A percentile compares a stretch with the other conserved stretches of the same genome.
phyloP scores from a whole-genome alignment of 2,329 filamentous ascomycete genomes.

The Fusarium sp. region DNA sequence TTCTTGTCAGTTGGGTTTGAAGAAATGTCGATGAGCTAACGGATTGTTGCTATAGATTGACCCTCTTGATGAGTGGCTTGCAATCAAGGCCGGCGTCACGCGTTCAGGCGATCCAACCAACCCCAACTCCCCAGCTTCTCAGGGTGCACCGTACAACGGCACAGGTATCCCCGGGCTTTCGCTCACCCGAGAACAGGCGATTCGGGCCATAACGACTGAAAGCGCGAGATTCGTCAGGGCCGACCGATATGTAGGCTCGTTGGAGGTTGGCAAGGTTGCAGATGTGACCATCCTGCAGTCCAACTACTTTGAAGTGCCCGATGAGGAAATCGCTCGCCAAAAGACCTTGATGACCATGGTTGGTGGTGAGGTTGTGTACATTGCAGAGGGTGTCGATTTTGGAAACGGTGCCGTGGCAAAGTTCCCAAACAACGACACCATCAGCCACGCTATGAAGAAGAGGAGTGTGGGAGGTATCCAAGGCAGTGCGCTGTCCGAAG shows the following conservation, averaged over 20 bases:
- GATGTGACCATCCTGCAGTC: not conserved
- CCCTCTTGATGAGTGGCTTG: not conserved
- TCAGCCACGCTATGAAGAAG: not conserved
- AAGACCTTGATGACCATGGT: not conserved
- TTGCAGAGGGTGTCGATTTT: not conserved
- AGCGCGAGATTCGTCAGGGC: not conserved
- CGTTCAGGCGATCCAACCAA: not conserved
- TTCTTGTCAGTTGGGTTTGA: not conserved
- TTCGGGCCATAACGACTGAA: not conserved
- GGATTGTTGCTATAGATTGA: not conserved
- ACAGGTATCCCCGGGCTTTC: not conserved
- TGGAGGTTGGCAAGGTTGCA: not conserved
- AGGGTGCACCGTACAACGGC: not conserved
- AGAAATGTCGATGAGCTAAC: not conserved
- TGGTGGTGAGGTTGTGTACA: not conserved
- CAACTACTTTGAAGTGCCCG: not conserved
- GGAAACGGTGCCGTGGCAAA: not conserved
- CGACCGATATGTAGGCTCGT: not conserved
- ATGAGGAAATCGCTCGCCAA: not conserved
- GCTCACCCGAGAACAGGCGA: not conserved
- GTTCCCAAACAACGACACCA: not conserved
- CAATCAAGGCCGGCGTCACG: not conserved
- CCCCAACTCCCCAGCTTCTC: not conserved
- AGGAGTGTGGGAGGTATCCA: not conserved
- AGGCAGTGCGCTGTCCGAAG: not conserved